Evolutionary conservation across 2,329 filamentous ascomycete species (phyloP).

Genomic region (Pestalotiopsis sp.): DNA sequence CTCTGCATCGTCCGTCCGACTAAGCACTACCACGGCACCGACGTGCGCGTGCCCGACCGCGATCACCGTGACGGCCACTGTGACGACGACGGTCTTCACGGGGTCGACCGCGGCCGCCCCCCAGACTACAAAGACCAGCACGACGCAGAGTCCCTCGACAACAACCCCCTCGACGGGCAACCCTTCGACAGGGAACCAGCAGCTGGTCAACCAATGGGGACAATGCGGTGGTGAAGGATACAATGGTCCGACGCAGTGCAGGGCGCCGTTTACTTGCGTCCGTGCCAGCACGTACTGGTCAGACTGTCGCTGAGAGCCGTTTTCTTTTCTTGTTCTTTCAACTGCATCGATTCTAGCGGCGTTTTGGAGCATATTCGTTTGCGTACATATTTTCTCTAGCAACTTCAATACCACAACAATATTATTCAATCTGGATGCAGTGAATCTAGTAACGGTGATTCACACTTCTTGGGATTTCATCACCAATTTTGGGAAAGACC

Average conservation of each 20-base stretch:
- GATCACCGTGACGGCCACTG: background rate
- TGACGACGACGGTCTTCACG: background rate
- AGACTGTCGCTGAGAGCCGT: background rate
- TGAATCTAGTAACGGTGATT: too few relatives aligned
- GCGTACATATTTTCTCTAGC: background rate
- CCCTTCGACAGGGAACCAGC: background rate
- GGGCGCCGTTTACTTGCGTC: background rate
- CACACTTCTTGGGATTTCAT: too few relatives aligned
- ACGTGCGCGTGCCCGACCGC: background rate
- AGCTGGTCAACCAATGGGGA: background rate
- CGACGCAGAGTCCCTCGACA: background rate
- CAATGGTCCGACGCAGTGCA: background rate
- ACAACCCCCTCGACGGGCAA: background rate
- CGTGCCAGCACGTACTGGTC: background rate
- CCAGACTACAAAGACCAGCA: background rate
- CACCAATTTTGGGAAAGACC: too few relatives aligned
- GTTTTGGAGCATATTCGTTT: background rate
- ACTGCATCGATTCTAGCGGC: background rate
- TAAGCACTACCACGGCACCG: background rate
- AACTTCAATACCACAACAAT: background rate
- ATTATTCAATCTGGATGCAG: too few relatives aligned
- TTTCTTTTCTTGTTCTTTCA: background rate
- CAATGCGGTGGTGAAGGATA: background rate
- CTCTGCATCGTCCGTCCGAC: background rate
- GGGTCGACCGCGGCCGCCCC: background rate